These are phyloP conservation scores for Spencermartinsiella ligniputridi DNA, from an alignment of 1,139 yeast species.

Conservation along the genomic window DNA sequence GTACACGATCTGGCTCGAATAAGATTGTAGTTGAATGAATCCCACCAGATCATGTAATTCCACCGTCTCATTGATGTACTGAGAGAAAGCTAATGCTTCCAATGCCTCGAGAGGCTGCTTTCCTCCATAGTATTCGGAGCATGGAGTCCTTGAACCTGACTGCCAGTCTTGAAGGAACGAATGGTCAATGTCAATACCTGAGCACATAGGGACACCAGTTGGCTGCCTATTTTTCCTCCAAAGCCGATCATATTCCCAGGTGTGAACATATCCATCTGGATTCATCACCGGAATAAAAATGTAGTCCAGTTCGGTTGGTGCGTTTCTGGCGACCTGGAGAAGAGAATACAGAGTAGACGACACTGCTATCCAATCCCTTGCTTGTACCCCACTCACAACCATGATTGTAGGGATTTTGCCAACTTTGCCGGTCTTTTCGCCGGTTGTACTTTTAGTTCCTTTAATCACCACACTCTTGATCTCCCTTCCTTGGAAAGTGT, in stretches of 20 bases:
- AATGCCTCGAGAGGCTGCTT: slow-evolving; percentile 69
- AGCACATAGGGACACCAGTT: slow-evolving; percentile 61
- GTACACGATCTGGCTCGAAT: slow-evolving; percentile 75
- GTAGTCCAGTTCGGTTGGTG: slow-evolving; percentile 25
- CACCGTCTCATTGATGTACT: slow-evolving; percentile 50
- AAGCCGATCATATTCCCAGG: slow-evolving; percentile 75
- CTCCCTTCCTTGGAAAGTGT: slow-evolving; percentile 68
- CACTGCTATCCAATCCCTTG: slow-evolving; percentile 85
- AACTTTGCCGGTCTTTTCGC: neutral
- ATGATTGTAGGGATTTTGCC: slow-evolving; percentile 51
- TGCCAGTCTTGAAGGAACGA: slow-evolving; percentile 73
- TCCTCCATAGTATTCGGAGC: slow-evolving; percentile 63
- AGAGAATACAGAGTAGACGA: slow-evolving; percentile 63
- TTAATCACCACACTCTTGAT: slow-evolving; percentile 59
- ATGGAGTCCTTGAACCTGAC: slow-evolving; percentile 62
- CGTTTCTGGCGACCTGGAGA: slow-evolving; percentile 50
- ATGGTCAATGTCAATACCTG: slow-evolving; percentile 84
- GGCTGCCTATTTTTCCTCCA: slow-evolving; percentile 90
- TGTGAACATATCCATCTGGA: slow-evolving; percentile 85
- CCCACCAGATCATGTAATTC: slow-evolving; percentile 44
- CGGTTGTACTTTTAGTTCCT: slow-evolving; percentile 23
- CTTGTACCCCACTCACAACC: slow-evolving; percentile 80
- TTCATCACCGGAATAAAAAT: slow-evolving; percentile 75
- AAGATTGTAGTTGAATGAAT: slow-evolving; percentile 77
- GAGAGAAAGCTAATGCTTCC: slow-evolving; percentile 63